Evolutionary conservation across 2,329 filamentous ascomycete genomes (phyloP), one percentile per base, ranked within the genome.

Genomic region (Aspergillus ibericus): DNA sequence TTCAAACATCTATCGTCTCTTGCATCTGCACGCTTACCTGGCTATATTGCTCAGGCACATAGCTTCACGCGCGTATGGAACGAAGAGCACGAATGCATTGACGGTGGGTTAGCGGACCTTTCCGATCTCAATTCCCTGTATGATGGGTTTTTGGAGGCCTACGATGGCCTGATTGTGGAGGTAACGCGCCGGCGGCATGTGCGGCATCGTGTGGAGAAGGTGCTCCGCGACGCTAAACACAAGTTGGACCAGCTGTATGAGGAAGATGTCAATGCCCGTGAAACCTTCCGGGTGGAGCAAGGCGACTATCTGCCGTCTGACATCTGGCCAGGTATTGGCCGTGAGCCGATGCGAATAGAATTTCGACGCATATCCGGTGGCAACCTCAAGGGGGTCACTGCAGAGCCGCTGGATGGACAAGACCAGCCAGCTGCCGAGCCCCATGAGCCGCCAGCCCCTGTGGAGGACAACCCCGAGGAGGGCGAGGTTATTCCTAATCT

Each of bases 241-340:
- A 88, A 88, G 65, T 82, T 97, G 8, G 87, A 93, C 59, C 87
- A 85, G 70, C 79, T 98, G 9, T 86, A 90, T 61, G 84, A 90
- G 12, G 81, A 85, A 12, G 95, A 99, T 72, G 80, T 85, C 56
- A 81, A 81, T 40, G 87, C 92, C 62, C 83, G 95, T 36, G 89
- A 96, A 63, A 80, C 83, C 0, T 98, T 99, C 73, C 84, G 90
- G 34, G 82, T 88, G 27, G 89, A 96, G 44, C 88, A 95, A 12
- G 93, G 92, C 7, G 91, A 96, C 63, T 96, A 87, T 71, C 77
- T 99, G 10, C 95, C 95, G 0, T 88, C 88, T 0, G 92, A 97
- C 72, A 85, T 97, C 20, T 97, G 92, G 92, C 88, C 87, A 0
- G 90, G 88, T 1, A 84, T 95, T 73, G 84, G 68, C 44, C 70